Base-by-base conservation (phyloP, 2,329 filamentous ascomycete species). In the Ceratocystis huliohia region DNA sequence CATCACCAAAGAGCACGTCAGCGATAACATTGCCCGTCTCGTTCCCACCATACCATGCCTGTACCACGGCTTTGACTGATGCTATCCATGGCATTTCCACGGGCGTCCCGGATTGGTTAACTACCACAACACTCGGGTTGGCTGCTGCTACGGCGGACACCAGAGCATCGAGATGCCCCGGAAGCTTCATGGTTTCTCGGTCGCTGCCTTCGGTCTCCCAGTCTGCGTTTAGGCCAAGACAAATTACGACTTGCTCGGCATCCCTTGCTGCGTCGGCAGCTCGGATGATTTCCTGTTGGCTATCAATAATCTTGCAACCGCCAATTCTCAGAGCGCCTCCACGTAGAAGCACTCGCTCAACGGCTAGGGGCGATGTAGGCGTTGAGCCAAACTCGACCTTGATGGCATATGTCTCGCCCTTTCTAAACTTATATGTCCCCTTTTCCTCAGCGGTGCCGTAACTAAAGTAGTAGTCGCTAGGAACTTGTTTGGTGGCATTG, bases 31-130 rank as follows among this genome's bases (percentile, higher is more conserved):
- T 91, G 5, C 89, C 90, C 4, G 87, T 88, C 76, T 94, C 89
- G 72, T 94, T 90, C n/a, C 90, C 89, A 68, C 89, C 88, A 72
- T 91, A 94, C 88, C 89, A 94, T 6, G 88, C 88, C 72, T 93
- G 88, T 1, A 91, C 73, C 1, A 92, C 77, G 1, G 85, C 83
- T 28, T 68, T 68, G 53, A 70, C 68, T 41, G 80, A 75, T 17
- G 77, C 73, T 1, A 83, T 78, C 86, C 86, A 89, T 0, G 87
- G 86, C 85, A 91, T 87, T 65, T 82, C 79, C 28, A 89, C 82
- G 0, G 89, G 88, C 0, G 88, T 90, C 45, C 89, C 89, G 0
- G 87, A 89, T 71, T 92, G 89, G 72, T 89, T 84, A 1, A 92
- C 86, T 1, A 94, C 83, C 0, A 84, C 83, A 1, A 87, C 86